phyloP scores from a whole-genome alignment of 2,329 filamentous ascomycete species.

The Scopulariopsis brevicaulis region DNA sequence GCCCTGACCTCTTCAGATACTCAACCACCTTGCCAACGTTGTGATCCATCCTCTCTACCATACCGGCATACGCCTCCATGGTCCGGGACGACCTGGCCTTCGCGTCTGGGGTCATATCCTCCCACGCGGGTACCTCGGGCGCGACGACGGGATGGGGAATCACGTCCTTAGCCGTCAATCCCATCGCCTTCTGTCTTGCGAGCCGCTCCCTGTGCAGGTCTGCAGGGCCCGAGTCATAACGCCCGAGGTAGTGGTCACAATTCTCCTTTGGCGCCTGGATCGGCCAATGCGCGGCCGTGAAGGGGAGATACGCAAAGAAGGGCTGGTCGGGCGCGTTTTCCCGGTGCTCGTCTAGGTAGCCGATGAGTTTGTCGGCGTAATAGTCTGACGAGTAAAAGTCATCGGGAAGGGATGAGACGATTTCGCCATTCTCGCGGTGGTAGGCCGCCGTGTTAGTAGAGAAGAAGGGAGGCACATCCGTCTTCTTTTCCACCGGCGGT shows the following conservation, averaged over 20 bases:
- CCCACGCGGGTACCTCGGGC: constrained; percentile 6
- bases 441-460: background rate
- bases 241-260: constrained; percentile 32
- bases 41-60: constrained; percentile 40
- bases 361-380: constrained; percentile 30
- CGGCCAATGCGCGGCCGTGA: constrained; percentile 36
- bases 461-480: background rate
- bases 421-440: constrained; percentile 4
- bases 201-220: constrained; percentile 30
- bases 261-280: constrained; percentile 34
- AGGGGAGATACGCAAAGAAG: constrained; percentile 15
- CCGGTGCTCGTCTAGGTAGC: constrained; percentile 21
- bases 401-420: constrained; percentile 22
- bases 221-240: constrained; percentile 37
- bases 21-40: constrained; percentile 37
- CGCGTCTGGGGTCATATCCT: constrained; percentile 9
- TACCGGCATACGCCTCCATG: constrained; percentile 35
- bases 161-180: constrained; percentile 20
- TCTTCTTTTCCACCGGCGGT: constrained; percentile 7
- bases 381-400: constrained; percentile 33
- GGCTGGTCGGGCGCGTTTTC: constrained; percentile 9
- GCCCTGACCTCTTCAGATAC: constrained; percentile 31
- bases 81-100: constrained; percentile 7
- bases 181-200: constrained; percentile 26
- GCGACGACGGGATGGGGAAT: constrained; percentile 8